These are phyloP conservation scores for Penicillium cinerascens DNA, from an alignment of 495 filamentous ascomycete species.

Conservation along the genomic window DNA sequence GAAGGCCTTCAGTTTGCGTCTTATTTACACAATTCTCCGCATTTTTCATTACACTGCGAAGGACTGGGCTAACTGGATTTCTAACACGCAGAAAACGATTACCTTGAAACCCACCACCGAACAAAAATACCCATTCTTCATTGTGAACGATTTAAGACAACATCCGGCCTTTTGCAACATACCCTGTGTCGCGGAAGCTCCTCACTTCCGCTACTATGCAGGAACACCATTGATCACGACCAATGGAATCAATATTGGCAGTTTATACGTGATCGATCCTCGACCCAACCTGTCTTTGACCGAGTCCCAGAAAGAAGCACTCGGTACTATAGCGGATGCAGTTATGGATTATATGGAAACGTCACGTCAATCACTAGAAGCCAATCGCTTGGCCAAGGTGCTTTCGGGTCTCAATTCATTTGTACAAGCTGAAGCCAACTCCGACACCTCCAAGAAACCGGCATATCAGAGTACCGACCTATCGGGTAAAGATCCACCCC, in stretches of 20 bases:
- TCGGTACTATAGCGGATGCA: conserved; percentile 43
- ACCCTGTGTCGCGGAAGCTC: conserved; percentile 27
- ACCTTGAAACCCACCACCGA: conserved; percentile 1
- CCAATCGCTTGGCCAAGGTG: conserved; percentile 47
- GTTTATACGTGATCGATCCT: conserved; percentile 23
- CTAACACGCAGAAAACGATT: conserved; percentile 7
- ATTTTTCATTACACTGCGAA: neutral
- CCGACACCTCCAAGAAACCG: too few species aligned
- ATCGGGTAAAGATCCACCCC: too few species aligned
- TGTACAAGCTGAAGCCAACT: conserved; percentile 39
- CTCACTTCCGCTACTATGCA: conserved; percentile 25
- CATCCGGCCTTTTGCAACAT: conserved; percentile 26
- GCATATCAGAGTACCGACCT: too few species aligned
- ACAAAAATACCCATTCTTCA: conserved; percentile 8
- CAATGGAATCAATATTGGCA: conserved; percentile 22
- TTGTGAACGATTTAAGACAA: conserved; percentile 20
- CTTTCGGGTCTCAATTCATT: conserved; percentile 52
- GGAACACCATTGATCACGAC: conserved; percentile 23
- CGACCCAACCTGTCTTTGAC: conserved; percentile 16
- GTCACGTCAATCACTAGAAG: conserved; percentile 43
- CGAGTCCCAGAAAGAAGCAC: conserved; percentile 16
- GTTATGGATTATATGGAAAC: conserved; percentile 58
- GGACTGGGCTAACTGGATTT: neutral
- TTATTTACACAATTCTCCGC: neutral
- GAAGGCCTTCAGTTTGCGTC: neutral